Evolutionary conservation across 208 protist genomes (phyloP), one percentile per base, ranked within the genome.

Genomic region (Porcisia deanei): DNA sequence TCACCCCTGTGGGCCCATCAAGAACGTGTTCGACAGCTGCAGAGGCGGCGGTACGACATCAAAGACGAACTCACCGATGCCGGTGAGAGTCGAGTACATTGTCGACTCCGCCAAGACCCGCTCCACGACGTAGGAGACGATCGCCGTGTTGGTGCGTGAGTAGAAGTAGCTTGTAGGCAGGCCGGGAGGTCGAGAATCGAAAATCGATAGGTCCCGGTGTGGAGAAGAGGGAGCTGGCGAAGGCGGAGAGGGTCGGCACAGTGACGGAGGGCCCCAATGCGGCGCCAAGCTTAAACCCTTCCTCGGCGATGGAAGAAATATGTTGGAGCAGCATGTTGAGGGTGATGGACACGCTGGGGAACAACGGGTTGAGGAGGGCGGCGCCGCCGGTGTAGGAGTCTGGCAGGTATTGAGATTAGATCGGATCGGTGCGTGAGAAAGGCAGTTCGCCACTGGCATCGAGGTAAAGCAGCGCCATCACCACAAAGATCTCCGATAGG

Each of bases 291-390:
- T 67, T 22, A 55, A 89, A 88, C 12, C 79, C 76, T 0, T n/a
- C 67, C 30, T 89, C 88, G 16, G 75, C 87, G 49, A 94, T 58
- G 18, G 88, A 88, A 0, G 88, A 91, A 16, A 82, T 88, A 75
- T 94, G 90, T 69, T 80, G 61, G 57, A 94, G 68, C 59, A 94
- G 64, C 69, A 87, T 89, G 53, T 88, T 73, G 70, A 94, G 77
- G n/a, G 87, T 88, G 60, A 91, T 84, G 52, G 82, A 43, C 9
- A 58, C 63, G 18, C 10, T 71, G 0, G 74, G 70, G 53, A 82
- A 83, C n/a, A 41, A 68, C 8, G 76, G 77, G 74, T 81, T 77
- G 47, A 80, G 39, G 20, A 80, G 37, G 16, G 16, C 69, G 16
- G 61, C 54, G 72, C n/a, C 39, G 3, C 71, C 59, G 0, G 57